Conservation (phyloP, 1,284 basidiomycete species). For the Laetiporus sulphureus region DNA sequence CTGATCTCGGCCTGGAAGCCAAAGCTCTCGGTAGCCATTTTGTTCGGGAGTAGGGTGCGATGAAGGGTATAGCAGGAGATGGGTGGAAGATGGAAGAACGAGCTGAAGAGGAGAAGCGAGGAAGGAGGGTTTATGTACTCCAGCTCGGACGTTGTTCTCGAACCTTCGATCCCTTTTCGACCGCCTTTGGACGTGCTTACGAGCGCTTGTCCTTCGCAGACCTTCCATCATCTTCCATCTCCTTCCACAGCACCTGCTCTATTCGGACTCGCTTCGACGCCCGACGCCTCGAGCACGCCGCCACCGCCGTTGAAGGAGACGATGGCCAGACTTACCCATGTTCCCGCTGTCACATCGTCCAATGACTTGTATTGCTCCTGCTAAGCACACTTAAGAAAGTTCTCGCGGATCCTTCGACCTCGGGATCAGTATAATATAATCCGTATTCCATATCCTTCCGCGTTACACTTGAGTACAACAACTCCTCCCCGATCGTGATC, state of each 20-base stretch:
- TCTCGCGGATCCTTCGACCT: no score
- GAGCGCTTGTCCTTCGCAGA: constrained; percentile 7
- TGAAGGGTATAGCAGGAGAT: constrained; percentile 7
- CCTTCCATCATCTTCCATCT: constrained; percentile 21
- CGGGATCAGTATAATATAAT: no score
- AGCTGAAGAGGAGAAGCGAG: constrained; percentile 11
- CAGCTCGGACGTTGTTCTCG: constrained; percentile 19
- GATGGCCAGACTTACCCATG: no score
- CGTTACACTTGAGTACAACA: no score
- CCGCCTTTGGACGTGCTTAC: constrained; percentile 6
- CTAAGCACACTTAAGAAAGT: no score
- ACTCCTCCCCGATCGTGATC: no score
- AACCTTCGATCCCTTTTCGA: constrained; percentile 24
- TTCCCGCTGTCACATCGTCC: no score
- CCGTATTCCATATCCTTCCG: no score
- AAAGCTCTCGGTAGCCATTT: constrained; percentile 78
- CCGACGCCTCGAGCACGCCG: no score
- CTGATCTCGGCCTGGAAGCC: constrained; percentile 98
- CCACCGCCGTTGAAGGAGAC: no score
- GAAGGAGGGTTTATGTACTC: constrained; percentile 19
- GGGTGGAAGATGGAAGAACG: constrained; percentile 11
- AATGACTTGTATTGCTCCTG: no score
- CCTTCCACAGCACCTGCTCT: constrained; percentile 15
- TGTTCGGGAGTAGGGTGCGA: constrained; percentile 11
- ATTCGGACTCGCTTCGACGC: constrained; percentile 2